Conservation (phyloP, 2,329 filamentous ascomycete species). For the Colletotrichum plurivorum region DNA sequence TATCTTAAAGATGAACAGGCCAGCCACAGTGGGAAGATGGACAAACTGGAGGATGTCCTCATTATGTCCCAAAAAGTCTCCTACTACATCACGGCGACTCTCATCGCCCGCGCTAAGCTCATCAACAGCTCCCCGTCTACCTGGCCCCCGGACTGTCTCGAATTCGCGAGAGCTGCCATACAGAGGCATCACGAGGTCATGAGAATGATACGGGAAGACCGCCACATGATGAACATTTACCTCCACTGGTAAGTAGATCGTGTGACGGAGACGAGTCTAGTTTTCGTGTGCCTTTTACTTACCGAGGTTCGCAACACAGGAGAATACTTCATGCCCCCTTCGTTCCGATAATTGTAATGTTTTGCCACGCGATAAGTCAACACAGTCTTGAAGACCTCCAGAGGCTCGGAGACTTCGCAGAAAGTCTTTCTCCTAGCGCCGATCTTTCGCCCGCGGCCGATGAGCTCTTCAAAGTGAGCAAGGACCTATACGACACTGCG, state of each 20-base stretch:
- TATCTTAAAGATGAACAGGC: background rate
- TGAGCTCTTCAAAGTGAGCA: constrained; percentile 1
- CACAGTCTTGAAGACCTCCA: background rate
- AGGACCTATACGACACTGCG: background rate
- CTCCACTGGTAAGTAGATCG: constrained; percentile 9
- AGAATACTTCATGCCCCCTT: constrained; percentile 19
- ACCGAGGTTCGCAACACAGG: background rate
- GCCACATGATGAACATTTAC: constrained; percentile 14
- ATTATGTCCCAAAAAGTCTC: constrained; percentile 4
- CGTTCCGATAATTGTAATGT: constrained; percentile 7
- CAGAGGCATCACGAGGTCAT: constrained; percentile 14
- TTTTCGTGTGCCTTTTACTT: too few species aligned
- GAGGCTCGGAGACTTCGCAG: background rate
- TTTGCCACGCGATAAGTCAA: constrained; percentile 7
- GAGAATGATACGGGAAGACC: background rate
- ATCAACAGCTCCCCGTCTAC: background rate
- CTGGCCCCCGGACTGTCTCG: constrained; percentile 10
- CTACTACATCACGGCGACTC: constrained; percentile 23
- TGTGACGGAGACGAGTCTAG: too few species aligned
- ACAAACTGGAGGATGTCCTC: constrained; percentile 6
- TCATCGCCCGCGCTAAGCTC: constrained; percentile 15
- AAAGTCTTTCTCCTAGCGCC: background rate
- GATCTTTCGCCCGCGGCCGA: constrained; percentile 4
- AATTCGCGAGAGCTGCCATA: constrained; percentile 1
- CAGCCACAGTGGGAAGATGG: background rate